Percentiles rank a stretch among this genome's conserved stretches.
Conservation (phyloP, 2,329 filamentous ascomycete genomes). For the Ophiocordyceps camponoti-rufipedis region DNA sequence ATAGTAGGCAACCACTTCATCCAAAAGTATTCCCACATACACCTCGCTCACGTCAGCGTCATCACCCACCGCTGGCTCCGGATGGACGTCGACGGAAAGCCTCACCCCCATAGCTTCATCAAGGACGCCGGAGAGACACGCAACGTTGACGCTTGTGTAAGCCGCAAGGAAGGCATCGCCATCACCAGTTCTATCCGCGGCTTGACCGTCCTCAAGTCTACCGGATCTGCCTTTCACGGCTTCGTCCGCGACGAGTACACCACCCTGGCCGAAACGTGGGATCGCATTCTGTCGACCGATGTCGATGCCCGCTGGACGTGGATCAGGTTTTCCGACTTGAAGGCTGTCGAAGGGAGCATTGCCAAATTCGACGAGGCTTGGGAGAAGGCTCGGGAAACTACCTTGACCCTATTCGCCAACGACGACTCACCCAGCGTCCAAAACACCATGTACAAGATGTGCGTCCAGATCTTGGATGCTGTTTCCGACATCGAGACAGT, state of each 20-base stretch:
- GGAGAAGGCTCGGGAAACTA: slow-evolving; percentile 61
- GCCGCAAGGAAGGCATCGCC: slow-evolving; percentile 49
- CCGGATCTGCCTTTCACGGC: slow-evolving; percentile 86
- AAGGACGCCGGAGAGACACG: slow-evolving; percentile 80
- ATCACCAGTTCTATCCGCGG: slow-evolving; percentile 65
- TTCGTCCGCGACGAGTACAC: slow-evolving; percentile 91
- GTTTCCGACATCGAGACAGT: slow-evolving; percentile 56
- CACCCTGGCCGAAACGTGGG: slow-evolving; percentile 76
- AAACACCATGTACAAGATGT: slow-evolving; percentile 99
- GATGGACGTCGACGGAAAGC: slow-evolving; percentile 69
- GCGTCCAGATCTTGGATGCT: slow-evolving; percentile 61
- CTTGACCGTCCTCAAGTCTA: slow-evolving; percentile 86
- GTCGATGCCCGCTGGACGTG: slow-evolving; percentile 79
- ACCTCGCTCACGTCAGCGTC: slow-evolving; percentile 64
- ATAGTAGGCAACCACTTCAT: slow-evolving; percentile 80
- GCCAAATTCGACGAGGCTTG: slow-evolving; percentile 64
- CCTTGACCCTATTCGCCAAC: slow-evolving; percentile 77
- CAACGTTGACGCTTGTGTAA: slow-evolving; percentile 56
- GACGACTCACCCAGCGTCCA: slow-evolving; percentile 90
- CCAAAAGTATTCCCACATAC: slow-evolving; percentile 74
- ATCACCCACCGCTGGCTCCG: slow-evolving; percentile 82
- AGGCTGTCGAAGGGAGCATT: slow-evolving; percentile 45
- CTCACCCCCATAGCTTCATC: slow-evolving; percentile 89
- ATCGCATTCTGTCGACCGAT: slow-evolving; percentile 87
- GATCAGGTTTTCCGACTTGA: slow-evolving; percentile 48